These are phyloP conservation scores for Jimgerdemannia lactiflua DNA, from an alignment of 192 early-diverging fungal genomes.

Conservation along the genomic window DNA sequence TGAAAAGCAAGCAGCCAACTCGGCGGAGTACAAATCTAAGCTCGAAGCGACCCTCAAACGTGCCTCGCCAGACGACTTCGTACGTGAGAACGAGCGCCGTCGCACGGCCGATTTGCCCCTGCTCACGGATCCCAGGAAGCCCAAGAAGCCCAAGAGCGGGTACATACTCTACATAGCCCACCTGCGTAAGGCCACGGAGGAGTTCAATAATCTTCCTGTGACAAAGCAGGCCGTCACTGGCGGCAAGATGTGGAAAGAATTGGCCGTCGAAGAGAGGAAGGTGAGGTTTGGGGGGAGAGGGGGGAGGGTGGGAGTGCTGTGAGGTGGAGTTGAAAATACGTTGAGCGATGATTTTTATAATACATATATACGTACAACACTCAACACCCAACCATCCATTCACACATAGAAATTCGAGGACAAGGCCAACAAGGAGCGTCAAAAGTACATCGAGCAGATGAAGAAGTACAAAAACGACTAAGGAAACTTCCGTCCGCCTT, in stretches of 20 bases:
- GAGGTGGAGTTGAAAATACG: background rate
- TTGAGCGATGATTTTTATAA: background rate
- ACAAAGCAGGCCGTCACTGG: background rate
- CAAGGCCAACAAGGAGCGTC: background rate
- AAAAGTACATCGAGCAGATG: background rate
- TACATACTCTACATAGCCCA: conserved; percentile 24
- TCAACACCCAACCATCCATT: too few species aligned
- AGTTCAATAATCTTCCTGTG: background rate
- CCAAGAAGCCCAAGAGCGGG: conserved; percentile 20
- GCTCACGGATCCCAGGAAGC: conserved; percentile 26
- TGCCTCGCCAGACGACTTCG: conserved; percentile 22
- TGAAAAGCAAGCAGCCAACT: conserved; percentile 4
- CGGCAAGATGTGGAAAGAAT: background rate
- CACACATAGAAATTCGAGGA: background rate
- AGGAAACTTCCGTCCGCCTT: background rate
- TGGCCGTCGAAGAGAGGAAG: conserved; percentile 2
- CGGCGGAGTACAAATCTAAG: background rate
- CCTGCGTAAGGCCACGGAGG: background rate
- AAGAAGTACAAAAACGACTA: background rate
- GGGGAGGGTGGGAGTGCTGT: background rate
- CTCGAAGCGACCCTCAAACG: conserved; percentile 7
- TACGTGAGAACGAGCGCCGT: conserved; percentile 23
- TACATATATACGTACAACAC: too few species aligned
- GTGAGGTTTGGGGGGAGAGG: background rate
- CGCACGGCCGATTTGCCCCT: conserved; percentile 13